Base-by-base conservation (phyloP, 2,329 filamentous ascomycete genomes). In the Aspergillus sp. region DNA sequence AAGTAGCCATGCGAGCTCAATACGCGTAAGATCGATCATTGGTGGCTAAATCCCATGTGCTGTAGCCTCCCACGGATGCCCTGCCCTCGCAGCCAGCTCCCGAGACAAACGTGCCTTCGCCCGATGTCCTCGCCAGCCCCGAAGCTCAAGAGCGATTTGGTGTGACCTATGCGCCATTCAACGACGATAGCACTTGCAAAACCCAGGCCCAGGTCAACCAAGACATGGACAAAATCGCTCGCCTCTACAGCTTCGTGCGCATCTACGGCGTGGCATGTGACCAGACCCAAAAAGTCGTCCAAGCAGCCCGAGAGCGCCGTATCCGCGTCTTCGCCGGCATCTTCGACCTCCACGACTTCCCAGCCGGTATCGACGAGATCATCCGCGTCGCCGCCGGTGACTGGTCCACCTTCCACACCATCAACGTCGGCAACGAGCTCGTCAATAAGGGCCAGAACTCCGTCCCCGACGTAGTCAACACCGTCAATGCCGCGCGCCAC, bases 221-320 rank as follows among this genome's bases (percentile, higher is more conserved):
- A 20, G 91, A 96, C 69, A 85, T 95, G 66, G 76, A 78, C 51
- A 60, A 47, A 46, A 77, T 87, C 54, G 79, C 86, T 29, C 73
- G 76, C 14, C 14, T 9, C 6, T 92, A 89, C 75, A 80, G 81
- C 18, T 75, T 87, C 39, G 79, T 96, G 56, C 90, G 92, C 54
- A 84, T 90, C 70, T 96, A 96, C 71, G 92, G 91, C 55, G 86
- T 87, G 58, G 90, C 92, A 74, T 96, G 92, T 74, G 79, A 91
- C 69, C 89, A 93, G 73, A 83, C 91, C 45, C 73, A 81, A 2
- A 85, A 81, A 14, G 84, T 90, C 18, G 78, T 89, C 32, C 75
- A 81, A 11, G 87, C 88, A 9, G 89, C 87, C 42, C 85, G 85
- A 67, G 75, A 81, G n/a, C 82, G 86, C 67, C 83, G 82, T 52